phyloP scores from a whole-genome alignment of 805 yeast species.

The Lipomyces sp. region DNA sequence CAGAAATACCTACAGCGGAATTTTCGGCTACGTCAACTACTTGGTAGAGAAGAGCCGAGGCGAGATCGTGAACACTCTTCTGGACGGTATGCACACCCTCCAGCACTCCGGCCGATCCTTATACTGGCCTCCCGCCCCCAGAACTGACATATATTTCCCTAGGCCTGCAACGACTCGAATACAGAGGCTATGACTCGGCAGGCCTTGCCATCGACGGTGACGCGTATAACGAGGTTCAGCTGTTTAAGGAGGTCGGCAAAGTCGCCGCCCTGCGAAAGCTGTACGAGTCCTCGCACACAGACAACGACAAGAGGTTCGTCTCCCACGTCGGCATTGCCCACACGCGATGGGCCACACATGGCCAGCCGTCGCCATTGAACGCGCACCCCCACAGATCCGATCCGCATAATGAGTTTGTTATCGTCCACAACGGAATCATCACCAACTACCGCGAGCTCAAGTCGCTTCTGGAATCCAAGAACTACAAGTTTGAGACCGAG shows the following conservation, averaged over 20 bases:
- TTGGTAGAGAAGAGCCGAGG: conserved; percentile 89
- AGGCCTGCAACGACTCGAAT: conserved; percentile 72
- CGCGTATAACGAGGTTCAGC: conserved; percentile 60
- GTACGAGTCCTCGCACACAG: conserved; percentile 45
- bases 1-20: conserved; percentile 58
- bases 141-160: neutral
- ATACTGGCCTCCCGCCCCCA: neutral
- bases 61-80: conserved; percentile 81
- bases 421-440: conserved; percentile 97
- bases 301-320: conserved; percentile 62
- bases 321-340: conserved; percentile 97
- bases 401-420: conserved; percentile 72
- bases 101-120: no score
- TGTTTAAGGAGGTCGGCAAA: conserved; percentile 87
- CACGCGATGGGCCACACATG: conserved; percentile 99
- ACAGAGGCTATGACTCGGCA: conserved; percentile 97
- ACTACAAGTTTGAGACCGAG: conserved; percentile 79
- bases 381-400: conserved; percentile 98
- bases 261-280: conserved; percentile 77
- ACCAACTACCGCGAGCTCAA: conserved; percentile 91
- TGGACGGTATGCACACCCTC: conserved; percentile 60
- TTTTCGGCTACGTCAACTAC: conserved; percentile 96
- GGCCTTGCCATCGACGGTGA: conserved; percentile 96
- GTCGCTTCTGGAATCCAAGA: conserved; percentile 74
- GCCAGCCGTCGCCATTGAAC: conserved; percentile 78